Evolutionary conservation across 768 basidiomycete species (phyloP).

Genomic region (Suillus spraguei): DNA sequence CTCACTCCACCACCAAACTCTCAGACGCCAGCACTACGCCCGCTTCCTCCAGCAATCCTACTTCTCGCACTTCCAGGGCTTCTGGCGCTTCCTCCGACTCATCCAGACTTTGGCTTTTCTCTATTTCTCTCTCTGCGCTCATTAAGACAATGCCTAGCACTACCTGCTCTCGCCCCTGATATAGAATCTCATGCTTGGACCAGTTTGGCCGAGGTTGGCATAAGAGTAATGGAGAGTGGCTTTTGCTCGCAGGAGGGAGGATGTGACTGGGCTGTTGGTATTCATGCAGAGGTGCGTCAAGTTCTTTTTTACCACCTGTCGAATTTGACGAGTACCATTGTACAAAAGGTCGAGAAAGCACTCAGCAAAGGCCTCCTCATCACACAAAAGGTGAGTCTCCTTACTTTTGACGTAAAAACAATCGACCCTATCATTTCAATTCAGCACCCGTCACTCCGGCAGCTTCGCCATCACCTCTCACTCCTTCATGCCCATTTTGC

Average conservation of each 20-base stretch:
- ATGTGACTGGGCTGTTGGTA: constrained; percentile 3
- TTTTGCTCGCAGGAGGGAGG: constrained; percentile 3
- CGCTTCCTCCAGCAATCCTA: constrained; percentile 46
- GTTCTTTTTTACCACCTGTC: constrained; percentile 11
- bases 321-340: neutral
- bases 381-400: constrained; percentile 32
- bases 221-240: constrained; percentile 27
- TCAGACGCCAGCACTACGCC: constrained; percentile 21
- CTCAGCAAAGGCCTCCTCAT: constrained; percentile 7
- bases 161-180: constrained; percentile 53
- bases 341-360: constrained; percentile 5
- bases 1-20: neutral
- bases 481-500: constrained; percentile 62
- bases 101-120: constrained; percentile 54
- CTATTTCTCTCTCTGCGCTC: constrained; percentile 59
- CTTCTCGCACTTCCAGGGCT: constrained; percentile 64
- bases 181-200: constrained; percentile 76
- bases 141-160: constrained; percentile 53
- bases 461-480: constrained; percentile 60
- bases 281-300: neutral
- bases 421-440: constrained; percentile 12
- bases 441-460: constrained; percentile 66
- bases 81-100: constrained; percentile 65
- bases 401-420: constrained; percentile 5
- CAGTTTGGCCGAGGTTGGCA: constrained; percentile 67